phyloP scores from a whole-genome alignment of 140 eudicot genomes.

The Oenanthe javanica region DNA sequence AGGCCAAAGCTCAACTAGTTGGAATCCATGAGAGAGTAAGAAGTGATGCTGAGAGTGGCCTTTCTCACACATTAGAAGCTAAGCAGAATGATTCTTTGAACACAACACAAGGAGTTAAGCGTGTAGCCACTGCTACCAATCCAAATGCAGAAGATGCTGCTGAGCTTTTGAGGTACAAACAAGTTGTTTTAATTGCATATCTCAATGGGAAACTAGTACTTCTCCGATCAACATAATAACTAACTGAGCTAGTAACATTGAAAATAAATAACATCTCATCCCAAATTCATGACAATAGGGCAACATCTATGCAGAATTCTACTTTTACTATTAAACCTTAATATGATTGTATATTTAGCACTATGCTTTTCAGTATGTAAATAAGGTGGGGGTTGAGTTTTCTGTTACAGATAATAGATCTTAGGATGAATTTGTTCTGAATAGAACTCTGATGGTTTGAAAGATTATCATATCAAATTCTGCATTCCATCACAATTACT shows the following conservation, averaged over 20 bases:
- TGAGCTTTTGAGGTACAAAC: slow-evolving; percentile 63
- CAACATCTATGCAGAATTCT: background rate
- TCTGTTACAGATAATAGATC: background rate
- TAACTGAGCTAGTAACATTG: background rate
- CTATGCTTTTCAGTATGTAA: too few relatives aligned
- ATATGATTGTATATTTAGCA: too few relatives aligned
- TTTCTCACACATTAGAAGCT: slow-evolving; percentile 17
- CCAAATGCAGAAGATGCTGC: slow-evolving; percentile 84
- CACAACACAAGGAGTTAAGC: slow-evolving; percentile 48
- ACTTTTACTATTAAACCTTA: background rate
- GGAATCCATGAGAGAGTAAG: slow-evolving; percentile 96
- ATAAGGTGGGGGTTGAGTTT: background rate
- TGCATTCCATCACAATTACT: too few relatives aligned
- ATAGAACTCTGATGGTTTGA: background rate
- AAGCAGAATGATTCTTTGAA: slow-evolving; percentile 28
- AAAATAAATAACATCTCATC: background rate
- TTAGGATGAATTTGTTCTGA: background rate
- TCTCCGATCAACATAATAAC: background rate
- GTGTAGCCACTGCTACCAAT: slow-evolving; percentile 64
- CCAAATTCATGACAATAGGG: background rate
- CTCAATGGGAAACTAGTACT: background rate
- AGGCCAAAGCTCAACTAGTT: slow-evolving; percentile 79
- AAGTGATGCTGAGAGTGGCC: slow-evolving; percentile 58
- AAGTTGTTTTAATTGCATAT: background rate
- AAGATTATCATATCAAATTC: too few relatives aligned